Conservation (phyloP, 2,329 filamentous ascomycete genomes). For the Colletotrichum horii region DNA sequence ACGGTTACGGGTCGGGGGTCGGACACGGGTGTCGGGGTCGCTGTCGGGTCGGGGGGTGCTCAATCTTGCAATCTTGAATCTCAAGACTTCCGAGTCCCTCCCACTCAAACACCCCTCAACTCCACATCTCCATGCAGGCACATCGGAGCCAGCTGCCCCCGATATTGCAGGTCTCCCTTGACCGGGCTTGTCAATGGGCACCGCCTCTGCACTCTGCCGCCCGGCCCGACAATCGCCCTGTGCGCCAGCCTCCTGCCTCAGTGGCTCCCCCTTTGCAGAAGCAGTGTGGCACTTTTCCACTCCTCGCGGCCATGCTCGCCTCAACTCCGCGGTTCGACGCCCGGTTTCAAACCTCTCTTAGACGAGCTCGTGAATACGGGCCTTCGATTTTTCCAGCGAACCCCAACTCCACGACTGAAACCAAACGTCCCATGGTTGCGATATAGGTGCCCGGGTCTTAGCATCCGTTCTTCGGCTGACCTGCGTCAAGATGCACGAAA, state of each 20-base stretch:
- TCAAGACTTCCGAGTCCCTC: neutral
- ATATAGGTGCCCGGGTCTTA: slow-evolving; percentile 10
- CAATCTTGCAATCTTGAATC: slow-evolving; percentile 1
- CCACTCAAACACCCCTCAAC: neutral
- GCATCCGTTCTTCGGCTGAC: slow-evolving; percentile 1
- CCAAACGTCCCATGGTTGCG: slow-evolving; percentile 14
- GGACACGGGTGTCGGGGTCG: neutral
- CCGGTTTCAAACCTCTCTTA: slow-evolving; percentile 4
- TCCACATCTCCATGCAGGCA: slow-evolving; percentile 12
- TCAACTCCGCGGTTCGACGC: neutral
- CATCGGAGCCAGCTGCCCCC: slow-evolving; percentile 14
- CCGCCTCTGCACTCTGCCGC: neutral
- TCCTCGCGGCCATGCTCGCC: neutral
- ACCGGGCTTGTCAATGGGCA: slow-evolving; percentile 2
- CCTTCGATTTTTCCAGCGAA: slow-evolving; percentile 5
- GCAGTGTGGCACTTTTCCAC: neutral
- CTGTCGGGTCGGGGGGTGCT: neutral
- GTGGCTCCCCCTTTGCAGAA: neutral
- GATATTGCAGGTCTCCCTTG: slow-evolving; percentile 15
- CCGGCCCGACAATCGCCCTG: neutral
- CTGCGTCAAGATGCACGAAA: neutral
- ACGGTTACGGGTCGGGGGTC: neutral
- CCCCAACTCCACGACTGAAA: slow-evolving; percentile 17
- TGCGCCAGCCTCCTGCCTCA: slow-evolving; percentile 1
- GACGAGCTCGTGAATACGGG: slow-evolving; percentile 6